Evolutionary conservation across 257 asterid species (phyloP).

Genomic region (Scutellaria barbata): DNA sequence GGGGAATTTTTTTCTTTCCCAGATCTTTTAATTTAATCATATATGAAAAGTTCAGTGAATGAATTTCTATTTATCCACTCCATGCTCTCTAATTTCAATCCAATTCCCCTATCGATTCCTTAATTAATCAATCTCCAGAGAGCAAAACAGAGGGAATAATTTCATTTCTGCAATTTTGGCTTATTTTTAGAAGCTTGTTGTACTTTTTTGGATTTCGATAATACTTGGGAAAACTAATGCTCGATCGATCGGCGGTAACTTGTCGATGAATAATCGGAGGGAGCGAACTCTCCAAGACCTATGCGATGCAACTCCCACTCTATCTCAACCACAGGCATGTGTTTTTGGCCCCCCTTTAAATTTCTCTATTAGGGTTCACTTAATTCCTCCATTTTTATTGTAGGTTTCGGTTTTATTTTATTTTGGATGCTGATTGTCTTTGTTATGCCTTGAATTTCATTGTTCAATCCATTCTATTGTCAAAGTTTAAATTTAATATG

Average conservation of each 20-base stretch:
- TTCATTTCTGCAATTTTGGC: constrained; percentile 35
- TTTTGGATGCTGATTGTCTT: constrained; percentile 18
- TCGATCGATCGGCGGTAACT: constrained; percentile 48
- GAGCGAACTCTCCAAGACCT: constrained; percentile 59
- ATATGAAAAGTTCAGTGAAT: constrained; percentile 20
- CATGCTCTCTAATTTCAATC: constrained; percentile 38
- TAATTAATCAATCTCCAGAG: constrained; percentile 27
- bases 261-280: constrained; percentile 59
- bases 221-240: constrained; percentile 42
- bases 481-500: constrained; percentile 15
- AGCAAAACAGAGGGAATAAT: constrained; percentile 31
- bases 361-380: constrained; percentile 51
- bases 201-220: constrained; percentile 26
- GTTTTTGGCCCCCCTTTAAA: constrained; percentile 19
- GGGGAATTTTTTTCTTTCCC: constrained; percentile 22
- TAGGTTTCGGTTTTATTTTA: constrained; percentile 2
- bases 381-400: constrained; percentile 10
- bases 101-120: constrained; percentile 31
- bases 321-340: constrained; percentile 61
- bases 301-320: constrained; percentile 57
- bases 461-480: constrained; percentile 23
- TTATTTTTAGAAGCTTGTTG: constrained; percentile 18
- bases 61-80: constrained; percentile 40
- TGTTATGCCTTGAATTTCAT: constrained; percentile 2
- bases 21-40: constrained; percentile 36